Conservation (phyloP, 1,284 basidiomycete species). For the Pholiota adiposa region DNA sequence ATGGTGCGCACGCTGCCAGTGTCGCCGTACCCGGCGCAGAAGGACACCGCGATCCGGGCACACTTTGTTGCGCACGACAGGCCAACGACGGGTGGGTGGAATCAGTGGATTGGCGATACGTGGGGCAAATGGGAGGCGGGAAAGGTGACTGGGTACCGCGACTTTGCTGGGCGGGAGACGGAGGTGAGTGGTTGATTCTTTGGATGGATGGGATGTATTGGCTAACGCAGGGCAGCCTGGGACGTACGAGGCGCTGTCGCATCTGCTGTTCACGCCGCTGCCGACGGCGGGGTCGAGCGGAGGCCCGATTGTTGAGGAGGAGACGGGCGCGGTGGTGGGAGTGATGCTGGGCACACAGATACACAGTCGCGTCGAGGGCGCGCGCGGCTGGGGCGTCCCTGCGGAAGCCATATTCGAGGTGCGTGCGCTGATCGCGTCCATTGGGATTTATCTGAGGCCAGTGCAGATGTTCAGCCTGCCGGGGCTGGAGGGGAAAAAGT, state of each 20-base stretch:
- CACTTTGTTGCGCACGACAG: conserved; percentile 57
- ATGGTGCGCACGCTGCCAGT: conserved; percentile 57
- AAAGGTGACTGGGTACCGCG: conserved; percentile 58
- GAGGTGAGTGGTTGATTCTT: conserved; percentile 40
- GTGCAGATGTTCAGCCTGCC: conserved; percentile 55
- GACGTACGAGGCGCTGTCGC: conserved; percentile 69
- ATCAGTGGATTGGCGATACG: conserved; percentile 53
- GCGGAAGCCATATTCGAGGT: conserved; percentile 73
- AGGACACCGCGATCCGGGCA: conserved; percentile 52
- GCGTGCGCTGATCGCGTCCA: conserved; percentile 11
- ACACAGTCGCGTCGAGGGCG: conserved; percentile 59
- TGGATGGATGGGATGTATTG: neutral
- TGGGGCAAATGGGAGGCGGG: conserved; percentile 62
- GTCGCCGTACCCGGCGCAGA: conserved; percentile 67
- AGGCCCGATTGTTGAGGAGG: conserved; percentile 69
- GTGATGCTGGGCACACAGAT: conserved; percentile 68
- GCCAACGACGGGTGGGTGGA: conserved; percentile 51
- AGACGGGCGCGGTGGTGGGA: conserved; percentile 70
- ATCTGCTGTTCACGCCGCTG: conserved; percentile 58
- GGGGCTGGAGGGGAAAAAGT: conserved; percentile 36
- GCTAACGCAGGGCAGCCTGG: conserved; percentile 50
- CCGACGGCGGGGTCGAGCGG: conserved; percentile 75
- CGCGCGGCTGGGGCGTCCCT: conserved; percentile 71
- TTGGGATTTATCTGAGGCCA: neutral
- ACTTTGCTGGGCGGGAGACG: conserved; percentile 60